phyloP scores from a whole-genome alignment of 805 yeast species.

The Wickerhamiella parazyma region DNA sequence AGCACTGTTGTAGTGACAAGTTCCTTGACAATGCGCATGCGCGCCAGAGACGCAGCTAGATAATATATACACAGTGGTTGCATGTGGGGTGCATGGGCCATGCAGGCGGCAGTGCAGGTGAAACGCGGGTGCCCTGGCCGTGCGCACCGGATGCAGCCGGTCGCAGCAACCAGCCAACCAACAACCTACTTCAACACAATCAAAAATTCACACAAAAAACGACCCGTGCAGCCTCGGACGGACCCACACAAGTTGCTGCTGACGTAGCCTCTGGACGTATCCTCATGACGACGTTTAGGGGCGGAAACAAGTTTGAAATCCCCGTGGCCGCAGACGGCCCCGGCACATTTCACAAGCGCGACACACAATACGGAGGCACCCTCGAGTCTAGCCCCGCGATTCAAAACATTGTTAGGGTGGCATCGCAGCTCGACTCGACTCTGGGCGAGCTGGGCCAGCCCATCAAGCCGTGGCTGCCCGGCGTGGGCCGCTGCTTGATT shows the following conservation, averaged over 20 bases:
- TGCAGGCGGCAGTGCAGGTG: no score
- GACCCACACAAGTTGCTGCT: not conserved
- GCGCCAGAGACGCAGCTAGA: no score
- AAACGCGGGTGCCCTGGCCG: no score
- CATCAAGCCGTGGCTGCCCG: conserved; percentile 46
- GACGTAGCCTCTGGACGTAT: conserved; percentile 1
- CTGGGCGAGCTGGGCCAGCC: conserved; percentile 26
- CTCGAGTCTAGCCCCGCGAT: conserved; percentile 6
- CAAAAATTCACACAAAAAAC: no score
- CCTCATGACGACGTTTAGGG: conserved; percentile 8
- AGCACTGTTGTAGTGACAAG: no score
- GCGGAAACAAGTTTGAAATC: conserved; percentile 13
- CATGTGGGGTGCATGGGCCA: no score
- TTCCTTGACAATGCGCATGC: no score
- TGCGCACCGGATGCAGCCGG: no score
- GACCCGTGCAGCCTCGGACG: no score
- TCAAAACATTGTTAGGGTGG: conserved; percentile 14
- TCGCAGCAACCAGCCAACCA: no score
- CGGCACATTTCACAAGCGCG: conserved; percentile 6
- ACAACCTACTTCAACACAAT: no score
- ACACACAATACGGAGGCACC: conserved; percentile 9
- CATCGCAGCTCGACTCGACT: conserved; percentile 23
- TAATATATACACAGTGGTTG: no score
- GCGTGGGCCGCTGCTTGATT: conserved; percentile 75
- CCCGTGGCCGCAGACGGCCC: conserved; percentile 11